Conservation (phyloP, 306 rosid species). For the Castanea crenata region DNA sequence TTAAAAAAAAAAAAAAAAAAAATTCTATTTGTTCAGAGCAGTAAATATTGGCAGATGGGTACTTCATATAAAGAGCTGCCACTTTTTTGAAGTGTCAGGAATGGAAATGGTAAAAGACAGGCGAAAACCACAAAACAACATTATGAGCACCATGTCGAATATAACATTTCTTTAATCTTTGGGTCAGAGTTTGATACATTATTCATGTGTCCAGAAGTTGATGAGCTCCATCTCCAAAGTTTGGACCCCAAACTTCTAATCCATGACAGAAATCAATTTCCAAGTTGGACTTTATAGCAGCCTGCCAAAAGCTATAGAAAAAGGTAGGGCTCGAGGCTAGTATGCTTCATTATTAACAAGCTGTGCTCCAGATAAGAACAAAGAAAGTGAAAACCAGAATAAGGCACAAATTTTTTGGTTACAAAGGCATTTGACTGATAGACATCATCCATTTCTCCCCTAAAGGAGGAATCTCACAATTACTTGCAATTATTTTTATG, state of each 20-base stretch:
- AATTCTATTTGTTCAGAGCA: background rate
- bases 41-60: background rate
- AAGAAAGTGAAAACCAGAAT: background rate
- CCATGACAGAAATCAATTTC: background rate
- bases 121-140: background rate
- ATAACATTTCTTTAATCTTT: too few species aligned
- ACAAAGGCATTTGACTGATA: background rate
- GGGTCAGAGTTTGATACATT: background rate
- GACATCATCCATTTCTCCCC: background rate
- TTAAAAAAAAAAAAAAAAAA: too few species aligned
- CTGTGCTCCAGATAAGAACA: background rate
- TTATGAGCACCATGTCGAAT: background rate
- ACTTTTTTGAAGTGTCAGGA: background rate
- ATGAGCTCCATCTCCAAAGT: background rate
- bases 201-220: background rate
- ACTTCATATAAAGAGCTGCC: background rate
- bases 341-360: background rate
- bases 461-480: slow-evolving; percentile 5
- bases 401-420: background rate
- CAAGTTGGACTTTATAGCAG: background rate
- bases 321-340: background rate
- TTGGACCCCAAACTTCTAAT: background rate
- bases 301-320: background rate
- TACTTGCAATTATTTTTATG: slow-evolving; percentile 6
- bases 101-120: background rate